Evolutionary conservation across 179 eudicot species (phyloP).

Genomic region (Amaranthus tricolor): DNA sequence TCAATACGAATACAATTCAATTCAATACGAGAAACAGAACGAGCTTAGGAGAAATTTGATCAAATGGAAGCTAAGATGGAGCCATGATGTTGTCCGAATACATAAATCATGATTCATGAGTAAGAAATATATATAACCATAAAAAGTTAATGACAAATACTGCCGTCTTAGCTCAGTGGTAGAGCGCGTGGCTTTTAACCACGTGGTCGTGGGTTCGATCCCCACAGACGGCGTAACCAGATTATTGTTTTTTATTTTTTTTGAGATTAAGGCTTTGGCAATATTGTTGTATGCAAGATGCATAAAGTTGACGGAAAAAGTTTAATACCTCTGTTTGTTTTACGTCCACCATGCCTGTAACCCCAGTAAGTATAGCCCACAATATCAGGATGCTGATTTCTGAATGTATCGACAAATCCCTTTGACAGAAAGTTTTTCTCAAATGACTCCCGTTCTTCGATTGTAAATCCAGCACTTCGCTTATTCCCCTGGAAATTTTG

Average conservation of each 20-base stretch:
- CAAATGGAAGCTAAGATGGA: too few species aligned
- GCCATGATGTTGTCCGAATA: too few species aligned
- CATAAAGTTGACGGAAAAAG: neutral
- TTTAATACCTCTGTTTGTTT: slow-evolving; percentile 65
- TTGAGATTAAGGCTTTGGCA: neutral
- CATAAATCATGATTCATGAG: too few species aligned
- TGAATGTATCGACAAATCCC: slow-evolving; percentile 86
- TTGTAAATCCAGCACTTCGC: slow-evolving; percentile 93
- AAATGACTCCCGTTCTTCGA: slow-evolving; percentile 89
- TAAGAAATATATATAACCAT: too few species aligned
- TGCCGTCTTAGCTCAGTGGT: slow-evolving; percentile 52
- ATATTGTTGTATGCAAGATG: neutral
- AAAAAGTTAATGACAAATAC: too few species aligned
- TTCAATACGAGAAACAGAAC: too few species aligned
- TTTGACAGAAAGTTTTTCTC: slow-evolving; percentile 58
- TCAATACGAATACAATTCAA: too few species aligned
- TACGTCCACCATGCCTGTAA: slow-evolving; percentile 81
- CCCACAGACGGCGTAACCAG: slow-evolving; percentile 37
- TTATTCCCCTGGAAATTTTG: slow-evolving; percentile 64
- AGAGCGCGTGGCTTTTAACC: slow-evolving; percentile 99
- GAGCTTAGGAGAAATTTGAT: too few species aligned
- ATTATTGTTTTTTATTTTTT: too few species aligned
- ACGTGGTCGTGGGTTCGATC: slow-evolving; percentile 70
- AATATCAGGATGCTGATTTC: slow-evolving; percentile 85
- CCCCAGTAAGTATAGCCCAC: slow-evolving; percentile 98